Base-by-base conservation (phyloP, 495 filamentous ascomycete genomes). In the Rhypophila decipiens region DNA sequence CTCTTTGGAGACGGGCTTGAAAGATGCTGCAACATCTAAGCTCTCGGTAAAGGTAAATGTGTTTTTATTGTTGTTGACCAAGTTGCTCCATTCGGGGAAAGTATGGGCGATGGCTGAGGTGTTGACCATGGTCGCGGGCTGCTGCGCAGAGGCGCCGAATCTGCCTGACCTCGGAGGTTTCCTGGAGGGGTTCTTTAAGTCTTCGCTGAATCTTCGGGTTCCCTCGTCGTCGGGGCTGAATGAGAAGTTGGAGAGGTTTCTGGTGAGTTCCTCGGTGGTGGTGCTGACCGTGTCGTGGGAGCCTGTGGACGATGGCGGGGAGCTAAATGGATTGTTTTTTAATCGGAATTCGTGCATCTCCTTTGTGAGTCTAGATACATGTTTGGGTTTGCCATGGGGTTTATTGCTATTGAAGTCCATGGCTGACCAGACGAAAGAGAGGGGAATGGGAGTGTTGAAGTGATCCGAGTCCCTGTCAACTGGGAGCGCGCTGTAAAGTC, bases 41-140 rank as follows among this genome's bases (percentile, higher is more conserved):
- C 44, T 61, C 44, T 55, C 47, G 23, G 58, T 48, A 20, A 54
- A 15, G 5, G 56, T 55, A 20, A 22, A 18, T 37, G 49, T 42
- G 39, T 24, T 52, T 42, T 52, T 55, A 41, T 52, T 53, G 50
- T 36, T 23, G 50, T 36, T 23, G 31, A 58, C 50, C 24, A 55
- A 56, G 11, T 59, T 56, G 34, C 60, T 67, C 70, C 70, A 84
- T 52, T 84, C 74, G 19, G 82, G 82, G 61, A 85, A 84, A 42
- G 75, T 71, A 53, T 73, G 76, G 19, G 76, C 77, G 37, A 85
- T 67, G 29, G 73, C 79, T 8, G 80, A 85, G 5, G 80, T 84
- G 65, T 84, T 79, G 55, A 84, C 72, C 4, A 55, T 50, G 13
- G 45, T 55, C 5, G 44, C 51, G 7, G 46, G 49, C 15, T 42